Percentiles rank a stretch among this genome's conserved stretches.
Conservation (phyloP, 2,329 filamentous ascomycete species). For the Calycina herbarum region DNA sequence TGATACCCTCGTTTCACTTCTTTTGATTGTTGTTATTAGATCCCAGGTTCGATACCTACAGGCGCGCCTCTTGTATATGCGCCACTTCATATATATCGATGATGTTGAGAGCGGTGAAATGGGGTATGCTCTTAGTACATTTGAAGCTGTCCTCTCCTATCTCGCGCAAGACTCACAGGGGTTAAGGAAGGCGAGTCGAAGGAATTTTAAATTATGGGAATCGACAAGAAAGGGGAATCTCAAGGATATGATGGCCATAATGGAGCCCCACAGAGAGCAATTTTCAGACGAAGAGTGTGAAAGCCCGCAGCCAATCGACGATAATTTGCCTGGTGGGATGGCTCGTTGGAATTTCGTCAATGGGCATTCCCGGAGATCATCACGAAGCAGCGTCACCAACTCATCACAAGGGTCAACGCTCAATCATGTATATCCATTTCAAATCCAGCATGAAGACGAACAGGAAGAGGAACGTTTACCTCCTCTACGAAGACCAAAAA, state of each 20-base stretch:
- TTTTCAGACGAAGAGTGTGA: constrained; percentile 34
- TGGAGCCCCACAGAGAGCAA: constrained; percentile 63
- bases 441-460: constrained; percentile 54
- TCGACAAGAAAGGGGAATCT: constrained; percentile 77
- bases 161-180: constrained; percentile 79
- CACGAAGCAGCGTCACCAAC: constrained; percentile 23
- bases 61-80: constrained; percentile 88
- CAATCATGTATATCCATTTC: constrained; percentile 89
- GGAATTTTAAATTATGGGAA: constrained; percentile 87
- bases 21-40: constrained; percentile 89
- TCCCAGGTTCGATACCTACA: constrained; percentile 86
- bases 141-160: constrained; percentile 91
- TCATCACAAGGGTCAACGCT: constrained; percentile 46
- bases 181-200: constrained; percentile 78
- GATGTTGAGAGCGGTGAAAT: constrained; percentile 96
- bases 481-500: constrained; percentile 42
- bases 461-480: constrained; percentile 52
- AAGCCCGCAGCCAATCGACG: constrained; percentile 42
- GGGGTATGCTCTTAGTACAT: constrained; percentile 93
- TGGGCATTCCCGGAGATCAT: constrained; percentile 30
- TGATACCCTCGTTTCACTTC: constrained; percentile 86
- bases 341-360: constrained; percentile 34
- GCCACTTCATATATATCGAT: constrained; percentile 96
- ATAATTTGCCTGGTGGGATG: constrained; percentile 48
- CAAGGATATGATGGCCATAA: constrained; percentile 70